A percentile compares a stretch with the other conserved stretches of the same genome.
Conservation (phyloP, 2,329 filamentous ascomycete genomes). For the Cladosporium sp. region DNA sequence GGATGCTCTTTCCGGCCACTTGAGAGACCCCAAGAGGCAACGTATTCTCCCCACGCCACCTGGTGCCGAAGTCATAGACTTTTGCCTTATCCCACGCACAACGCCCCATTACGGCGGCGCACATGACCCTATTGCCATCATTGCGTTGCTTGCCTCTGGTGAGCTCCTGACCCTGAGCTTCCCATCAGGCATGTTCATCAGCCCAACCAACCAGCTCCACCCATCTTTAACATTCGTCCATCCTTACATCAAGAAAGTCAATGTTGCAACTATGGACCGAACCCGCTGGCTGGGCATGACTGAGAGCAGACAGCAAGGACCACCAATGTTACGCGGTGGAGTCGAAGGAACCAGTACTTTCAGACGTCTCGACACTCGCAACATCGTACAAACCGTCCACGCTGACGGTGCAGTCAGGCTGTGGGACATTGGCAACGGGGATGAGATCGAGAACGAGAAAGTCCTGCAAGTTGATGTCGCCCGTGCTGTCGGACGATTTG, state of each 20-base stretch:
- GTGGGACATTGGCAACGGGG: slow-evolving; percentile 88
- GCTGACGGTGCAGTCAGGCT: slow-evolving; percentile 87
- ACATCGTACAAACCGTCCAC: slow-evolving; percentile 81
- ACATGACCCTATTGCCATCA: slow-evolving; percentile 83
- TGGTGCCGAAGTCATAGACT: slow-evolving; percentile 72
- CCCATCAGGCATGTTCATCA: slow-evolving; percentile 85
- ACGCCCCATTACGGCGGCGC: slow-evolving; percentile 84
- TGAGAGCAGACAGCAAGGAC: slow-evolving; percentile 77
- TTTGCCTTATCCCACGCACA: slow-evolving; percentile 74
- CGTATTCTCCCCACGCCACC: slow-evolving; percentile 70
- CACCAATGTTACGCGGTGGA: slow-evolving; percentile 73
- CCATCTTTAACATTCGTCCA: slow-evolving; percentile 84
- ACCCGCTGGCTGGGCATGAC: slow-evolving; percentile 84
- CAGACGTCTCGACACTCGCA: slow-evolving; percentile 76
- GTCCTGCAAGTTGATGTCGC: slow-evolving; percentile 84
- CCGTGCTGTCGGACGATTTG: slow-evolving; percentile 72
- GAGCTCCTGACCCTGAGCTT: slow-evolving; percentile 89
- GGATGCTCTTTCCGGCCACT: slow-evolving; percentile 75
- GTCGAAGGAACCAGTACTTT: slow-evolving; percentile 65
- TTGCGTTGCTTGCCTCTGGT: slow-evolving; percentile 77
- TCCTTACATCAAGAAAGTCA: slow-evolving; percentile 74
- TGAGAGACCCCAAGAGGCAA: slow-evolving; percentile 69
- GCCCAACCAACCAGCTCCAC: slow-evolving; percentile 88
- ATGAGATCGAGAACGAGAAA: slow-evolving; percentile 84
- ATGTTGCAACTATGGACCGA: slow-evolving; percentile 70